Percentiles rank a stretch among this genome's conserved stretches.
Evolutionary conservation across 352 stramenopile genomes (phyloP).

Genomic region (Phytophthora pseudosyringae): DNA sequence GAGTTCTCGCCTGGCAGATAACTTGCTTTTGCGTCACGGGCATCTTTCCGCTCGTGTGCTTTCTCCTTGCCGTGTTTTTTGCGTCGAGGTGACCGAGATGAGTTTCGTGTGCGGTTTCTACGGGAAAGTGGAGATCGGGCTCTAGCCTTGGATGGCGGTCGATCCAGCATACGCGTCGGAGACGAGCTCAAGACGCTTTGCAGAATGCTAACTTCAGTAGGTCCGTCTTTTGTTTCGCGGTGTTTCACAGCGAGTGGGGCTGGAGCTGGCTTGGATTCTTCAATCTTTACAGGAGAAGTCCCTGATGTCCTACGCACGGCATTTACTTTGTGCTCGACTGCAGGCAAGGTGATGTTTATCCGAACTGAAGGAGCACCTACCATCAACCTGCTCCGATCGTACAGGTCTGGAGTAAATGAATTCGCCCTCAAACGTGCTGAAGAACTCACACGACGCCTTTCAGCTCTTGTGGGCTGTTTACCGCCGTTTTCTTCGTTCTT

Average conservation of each 20-base stretch:
- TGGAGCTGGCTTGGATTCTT: slow-evolving; percentile 16
- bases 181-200: slow-evolving; percentile 29
- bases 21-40: slow-evolving; percentile 2
- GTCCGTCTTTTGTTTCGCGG: background rate
- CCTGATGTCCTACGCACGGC: slow-evolving; percentile 6
- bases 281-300: slow-evolving; percentile 17
- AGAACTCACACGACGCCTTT: background rate
- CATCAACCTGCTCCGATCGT: slow-evolving; percentile 16
- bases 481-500: slow-evolving; percentile 7
- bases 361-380: slow-evolving; percentile 33
- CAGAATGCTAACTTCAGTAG: slow-evolving; percentile 4
- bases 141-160: slow-evolving; percentile 13
- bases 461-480: background rate
- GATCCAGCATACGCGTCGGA: slow-evolving; percentile 27
- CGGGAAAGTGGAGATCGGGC: slow-evolving; percentile 7
- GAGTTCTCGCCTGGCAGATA: slow-evolving; percentile 52
- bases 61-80: slow-evolving; percentile 19
- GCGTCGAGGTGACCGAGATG: slow-evolving; percentile 12
- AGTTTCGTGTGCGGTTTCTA: slow-evolving; percentile 7
- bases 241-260: background rate
- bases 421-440: background rate
- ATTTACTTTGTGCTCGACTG: slow-evolving; percentile 30
- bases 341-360: slow-evolving; percentile 50
- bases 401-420: slow-evolving; percentile 1
- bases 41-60: background rate